phyloP scores from a whole-genome alignment of 2,329 filamentous ascomycete species.

The Pseudogymnoascus sp. region DNA sequence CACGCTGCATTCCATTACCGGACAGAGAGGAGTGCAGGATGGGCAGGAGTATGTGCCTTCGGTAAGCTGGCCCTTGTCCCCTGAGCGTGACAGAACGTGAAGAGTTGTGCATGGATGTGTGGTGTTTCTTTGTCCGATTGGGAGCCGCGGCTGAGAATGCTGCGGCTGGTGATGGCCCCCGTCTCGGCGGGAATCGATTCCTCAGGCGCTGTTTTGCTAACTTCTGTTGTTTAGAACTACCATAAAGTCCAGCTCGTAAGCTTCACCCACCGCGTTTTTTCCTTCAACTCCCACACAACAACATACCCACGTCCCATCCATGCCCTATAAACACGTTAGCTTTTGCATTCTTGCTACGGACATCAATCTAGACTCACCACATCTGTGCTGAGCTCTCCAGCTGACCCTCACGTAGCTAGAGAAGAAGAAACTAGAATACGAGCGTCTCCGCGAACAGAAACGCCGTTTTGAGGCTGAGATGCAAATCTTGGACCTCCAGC shows the following conservation, averaged over 20 bases:
- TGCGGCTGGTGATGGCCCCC: not conserved
- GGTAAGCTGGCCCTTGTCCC: constrained; percentile 20
- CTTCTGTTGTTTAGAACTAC: constrained; percentile 42
- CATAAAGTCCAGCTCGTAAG: constrained; percentile 73
- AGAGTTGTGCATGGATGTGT: not conserved
- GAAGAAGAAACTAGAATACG: constrained; percentile 88
- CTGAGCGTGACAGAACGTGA: not conserved
- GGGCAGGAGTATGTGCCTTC: constrained; percentile 26
- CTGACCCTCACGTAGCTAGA: constrained; percentile 60
- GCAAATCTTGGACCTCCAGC: constrained; percentile 78
- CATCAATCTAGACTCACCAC: not conserved
- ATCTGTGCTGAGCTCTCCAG: constrained; percentile 9
- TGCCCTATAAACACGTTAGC: not conserved
- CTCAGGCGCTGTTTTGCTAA: constrained; percentile 16
- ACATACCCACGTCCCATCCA: not conserved
- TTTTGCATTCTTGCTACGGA: not conserved
- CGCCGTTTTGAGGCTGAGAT: constrained; percentile 87
- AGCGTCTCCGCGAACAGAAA: constrained; percentile 81
- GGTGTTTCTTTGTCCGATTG: not conserved
- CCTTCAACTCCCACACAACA: not conserved
- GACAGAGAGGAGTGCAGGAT: constrained; percentile 23
- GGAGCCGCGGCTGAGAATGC: not conserved
- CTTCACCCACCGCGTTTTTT: constrained; percentile 15
- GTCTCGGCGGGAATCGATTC: not conserved
- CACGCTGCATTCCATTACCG: constrained; percentile 47